Percentiles rank a stretch among this genome's conserved stretches.
phyloP scores from a whole-genome alignment of 805 yeast genomes.

The Candida gorgasii region DNA sequence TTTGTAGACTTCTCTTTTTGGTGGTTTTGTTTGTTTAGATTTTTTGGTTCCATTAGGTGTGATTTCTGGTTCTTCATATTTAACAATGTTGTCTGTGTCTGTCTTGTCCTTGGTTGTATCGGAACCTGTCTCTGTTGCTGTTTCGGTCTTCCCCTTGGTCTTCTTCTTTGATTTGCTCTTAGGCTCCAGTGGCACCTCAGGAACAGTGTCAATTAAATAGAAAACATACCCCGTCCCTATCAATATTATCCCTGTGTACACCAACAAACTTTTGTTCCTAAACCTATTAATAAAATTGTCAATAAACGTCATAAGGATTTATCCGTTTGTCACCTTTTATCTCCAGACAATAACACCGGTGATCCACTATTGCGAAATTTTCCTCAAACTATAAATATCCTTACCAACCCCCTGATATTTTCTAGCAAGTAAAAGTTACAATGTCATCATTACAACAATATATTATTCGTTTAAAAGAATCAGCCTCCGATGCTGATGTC shows the following conservation, averaged over 20 bases:
- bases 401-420: slow-evolving; percentile 3
- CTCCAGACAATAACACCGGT: slow-evolving; percentile 3
- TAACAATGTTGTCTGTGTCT: too few species aligned
- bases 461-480: slow-evolving; percentile 50
- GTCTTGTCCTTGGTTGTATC: too few species aligned
- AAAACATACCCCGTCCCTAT: slow-evolving; percentile 29
- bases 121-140: not conserved
- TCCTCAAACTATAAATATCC: slow-evolving; percentile 2
- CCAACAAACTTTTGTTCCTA: slow-evolving; percentile 36
- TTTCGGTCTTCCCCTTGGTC: not conserved
- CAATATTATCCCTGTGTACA: slow-evolving; percentile 33
- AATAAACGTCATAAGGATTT: slow-evolving; percentile 23
- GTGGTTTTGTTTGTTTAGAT: not conserved
- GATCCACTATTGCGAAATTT: slow-evolving; percentile 2
- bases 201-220: slow-evolving; percentile 21
- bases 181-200: slow-evolving; percentile 14
- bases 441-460: slow-evolving; percentile 24
- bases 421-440: not conserved
- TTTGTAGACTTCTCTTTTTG: not conserved
- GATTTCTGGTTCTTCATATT: too few species aligned
- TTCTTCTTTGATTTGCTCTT: not conserved
- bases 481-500: slow-evolving; percentile 41
- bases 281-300: slow-evolving; percentile 30
- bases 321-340: slow-evolving; percentile 6
- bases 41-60: too few species aligned